phyloP scores from a whole-genome alignment of 2,329 filamentous ascomycete genomes.

The Fusarium praegraminearum region DNA sequence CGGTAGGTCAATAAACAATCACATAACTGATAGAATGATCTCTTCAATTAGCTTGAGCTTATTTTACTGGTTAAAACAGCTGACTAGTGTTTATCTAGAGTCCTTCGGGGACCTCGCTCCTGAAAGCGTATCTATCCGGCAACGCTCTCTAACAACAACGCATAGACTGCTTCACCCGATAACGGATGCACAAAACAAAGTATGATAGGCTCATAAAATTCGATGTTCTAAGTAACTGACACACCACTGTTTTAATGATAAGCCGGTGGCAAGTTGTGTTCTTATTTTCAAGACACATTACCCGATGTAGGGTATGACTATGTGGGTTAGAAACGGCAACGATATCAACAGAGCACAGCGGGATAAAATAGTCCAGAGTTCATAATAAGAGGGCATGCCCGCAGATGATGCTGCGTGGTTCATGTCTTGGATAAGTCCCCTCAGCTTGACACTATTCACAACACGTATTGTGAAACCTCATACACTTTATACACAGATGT shows the following conservation, averaged over 20 bases:
- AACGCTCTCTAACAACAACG: not conserved
- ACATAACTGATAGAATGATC: not conserved
- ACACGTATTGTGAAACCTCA: not conserved
- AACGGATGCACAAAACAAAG: not conserved
- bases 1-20: not conserved
- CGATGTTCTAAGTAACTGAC: not conserved
- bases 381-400: not conserved
- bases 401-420: not conserved
- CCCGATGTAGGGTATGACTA: not conserved
- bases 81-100: not conserved
- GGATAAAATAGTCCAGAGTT: not conserved
- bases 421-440: not conserved
- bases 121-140: too few species aligned
- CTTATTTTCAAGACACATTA: not conserved
- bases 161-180: not conserved
- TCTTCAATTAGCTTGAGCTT: not conserved
- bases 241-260: not conserved
- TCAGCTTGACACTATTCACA: not conserved
- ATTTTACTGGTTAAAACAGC: not conserved
- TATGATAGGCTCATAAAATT: not conserved
- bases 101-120: not conserved
- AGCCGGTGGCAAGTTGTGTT: not conserved
- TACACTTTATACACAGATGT: too few species aligned
- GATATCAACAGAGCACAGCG: too few species aligned
- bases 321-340: not conserved